Percentiles rank a stretch among this genome's conserved stretches.
Conservation (phyloP, 371 early-diverging fungal genomes). For the Catenaria anguillulae region DNA sequence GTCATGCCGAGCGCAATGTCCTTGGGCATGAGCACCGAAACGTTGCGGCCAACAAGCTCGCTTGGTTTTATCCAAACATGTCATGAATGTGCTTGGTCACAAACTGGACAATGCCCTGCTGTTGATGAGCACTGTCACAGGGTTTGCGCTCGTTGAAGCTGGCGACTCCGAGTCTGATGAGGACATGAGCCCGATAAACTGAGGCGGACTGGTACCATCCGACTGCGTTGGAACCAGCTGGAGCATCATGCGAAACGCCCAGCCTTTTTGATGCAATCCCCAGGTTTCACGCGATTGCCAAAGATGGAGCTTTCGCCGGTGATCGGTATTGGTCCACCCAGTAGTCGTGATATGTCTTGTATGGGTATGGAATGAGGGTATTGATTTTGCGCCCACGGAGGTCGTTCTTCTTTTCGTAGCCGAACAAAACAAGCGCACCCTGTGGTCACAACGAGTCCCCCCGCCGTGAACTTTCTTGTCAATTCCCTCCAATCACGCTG, state of each 20-base stretch:
- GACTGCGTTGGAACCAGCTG: too few species aligned
- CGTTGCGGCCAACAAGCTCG: constrained; percentile 16
- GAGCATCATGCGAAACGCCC: too few species aligned
- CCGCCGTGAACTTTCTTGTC: too few species aligned
- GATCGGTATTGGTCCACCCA: too few species aligned
- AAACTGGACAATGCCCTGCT: background rate
- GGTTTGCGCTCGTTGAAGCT: background rate
- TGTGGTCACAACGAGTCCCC: too few species aligned
- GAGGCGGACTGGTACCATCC: too few species aligned
- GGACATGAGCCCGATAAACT: background rate
- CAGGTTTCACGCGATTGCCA: too few species aligned
- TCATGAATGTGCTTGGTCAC: background rate
- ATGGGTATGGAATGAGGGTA: background rate
- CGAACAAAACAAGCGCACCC: background rate
- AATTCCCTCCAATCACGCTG: too few species aligned
- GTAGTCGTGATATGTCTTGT: too few species aligned
- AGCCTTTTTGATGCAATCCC: too few species aligned
- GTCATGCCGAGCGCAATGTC: constrained; percentile 7
- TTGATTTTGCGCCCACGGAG: background rate
- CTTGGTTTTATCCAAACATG: constrained; percentile 7
- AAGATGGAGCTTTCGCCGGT: too few species aligned
- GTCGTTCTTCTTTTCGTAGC: background rate
- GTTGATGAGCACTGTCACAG: too few species aligned
- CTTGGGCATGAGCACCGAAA: constrained; percentile 20
- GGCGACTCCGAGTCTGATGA: background rate